These are phyloP conservation scores for Martiniozyma abietophila DNA, from an alignment of 805 yeast genomes.

Conservation along the genomic window DNA sequence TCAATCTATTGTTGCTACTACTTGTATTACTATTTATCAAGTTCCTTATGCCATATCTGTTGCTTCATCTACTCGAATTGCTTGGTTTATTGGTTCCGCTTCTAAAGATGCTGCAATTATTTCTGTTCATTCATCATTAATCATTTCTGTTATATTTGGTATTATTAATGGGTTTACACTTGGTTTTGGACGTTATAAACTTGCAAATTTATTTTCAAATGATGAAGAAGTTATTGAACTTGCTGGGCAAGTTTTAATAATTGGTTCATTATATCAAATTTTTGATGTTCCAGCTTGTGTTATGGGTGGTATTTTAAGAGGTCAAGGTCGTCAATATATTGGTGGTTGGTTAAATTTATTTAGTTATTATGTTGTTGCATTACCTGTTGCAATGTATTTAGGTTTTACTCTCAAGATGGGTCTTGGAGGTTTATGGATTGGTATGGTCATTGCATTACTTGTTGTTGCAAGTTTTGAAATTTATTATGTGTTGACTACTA, in stretches of 20 bases:
- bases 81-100: constrained; percentile 41
- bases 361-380: constrained; percentile 52
- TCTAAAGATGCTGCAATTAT: constrained; percentile 28
- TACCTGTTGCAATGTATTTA: constrained; percentile 49
- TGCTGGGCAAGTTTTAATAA: constrained; percentile 46
- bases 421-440: constrained; percentile 58
- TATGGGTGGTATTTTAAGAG: constrained; percentile 68
- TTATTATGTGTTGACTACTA: constrained; percentile 20
- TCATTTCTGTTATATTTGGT: constrained; percentile 30
- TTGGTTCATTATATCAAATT: constrained; percentile 60
- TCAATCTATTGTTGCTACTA: constrained; percentile 37
- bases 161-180: constrained; percentile 38
- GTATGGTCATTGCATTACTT: constrained; percentile 44
- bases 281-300: constrained; percentile 63
- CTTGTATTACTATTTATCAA: constrained; percentile 41
- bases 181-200: constrained; percentile 31
- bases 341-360: constrained; percentile 51
- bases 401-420: constrained; percentile 42
- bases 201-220: constrained; percentile 49
- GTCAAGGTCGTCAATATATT: constrained; percentile 64
- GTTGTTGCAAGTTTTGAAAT: constrained; percentile 39
- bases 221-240: constrained; percentile 47
- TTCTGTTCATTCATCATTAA: constrained; percentile 30
- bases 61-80: constrained; percentile 49
- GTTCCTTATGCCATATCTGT: constrained; percentile 51